Evolutionary conservation across 179 eudicot genomes (phyloP), one percentile per base, ranked within the genome.

Genomic region (Camellia oleifera): DNA sequence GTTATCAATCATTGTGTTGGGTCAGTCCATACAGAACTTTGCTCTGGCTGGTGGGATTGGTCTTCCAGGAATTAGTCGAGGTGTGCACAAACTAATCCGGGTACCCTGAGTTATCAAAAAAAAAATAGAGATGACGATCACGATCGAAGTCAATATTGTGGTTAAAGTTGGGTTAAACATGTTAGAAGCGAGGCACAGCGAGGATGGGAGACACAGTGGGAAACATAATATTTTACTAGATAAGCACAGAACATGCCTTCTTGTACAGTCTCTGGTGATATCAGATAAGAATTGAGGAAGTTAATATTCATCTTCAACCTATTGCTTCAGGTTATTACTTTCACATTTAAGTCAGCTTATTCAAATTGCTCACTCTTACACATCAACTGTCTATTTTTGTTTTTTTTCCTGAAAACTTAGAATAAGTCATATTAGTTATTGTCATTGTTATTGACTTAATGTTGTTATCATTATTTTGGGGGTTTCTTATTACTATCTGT

Each of bases 281-380:
- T n/a, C 40, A 4, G 32, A 60, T 60, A n/a, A 10, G 57, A 56
- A 15, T 4, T 2, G 11, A 1, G 50, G n/a, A 63, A 42, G 52
- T 40, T 60, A 60, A 2, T 60, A n/a, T 10, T 71, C 40, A 69
- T 48, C 54, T 50, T 7, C 57, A 8, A 7, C 60, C 57, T 68
- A 52, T 40, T 77, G 2, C 67, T 40, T 40, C 74, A 12, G 26
- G 50, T 0, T 7, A 4, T 52, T 65, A 15, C 56, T 52, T 50
- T 52, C 63, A 48, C 48, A 67, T 9, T 17, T 3, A 2, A 5
- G 69, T 75, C 78, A 76, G 17, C 80, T 46, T 52, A 15, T 67
- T 40, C 74, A 52, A 64, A 50, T 52, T 66, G 64, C 52, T 77
- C n/a, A 53, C 48, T 53, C 52, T 77, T 52, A 14, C 40, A 46